A percentile compares a stretch with the other conserved stretches of the same genome.
These are phyloP conservation scores for Wallemia mellicola DNA, from an alignment of 1,284 basidiomycete genomes.

Conservation along the genomic window DNA sequence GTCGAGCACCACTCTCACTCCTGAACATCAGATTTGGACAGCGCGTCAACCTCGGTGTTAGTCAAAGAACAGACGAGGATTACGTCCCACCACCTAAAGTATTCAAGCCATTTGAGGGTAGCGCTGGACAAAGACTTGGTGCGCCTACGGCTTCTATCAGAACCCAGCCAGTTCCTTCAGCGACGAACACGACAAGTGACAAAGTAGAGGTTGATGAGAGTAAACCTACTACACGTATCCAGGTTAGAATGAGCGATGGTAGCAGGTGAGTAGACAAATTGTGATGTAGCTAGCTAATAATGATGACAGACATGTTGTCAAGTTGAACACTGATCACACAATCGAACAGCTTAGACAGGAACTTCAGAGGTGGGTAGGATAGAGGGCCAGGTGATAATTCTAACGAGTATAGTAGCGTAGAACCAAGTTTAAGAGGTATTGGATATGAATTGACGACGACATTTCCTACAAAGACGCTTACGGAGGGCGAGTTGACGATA, in stretches of 20 bases:
- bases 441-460: background rate
- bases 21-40: constrained; percentile 51
- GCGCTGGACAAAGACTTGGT: constrained; percentile 19
- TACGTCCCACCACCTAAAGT: constrained; percentile 28
- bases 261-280: constrained; percentile 25
- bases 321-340: background rate
- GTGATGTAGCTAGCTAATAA: background rate
- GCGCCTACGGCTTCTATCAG: constrained; percentile 6
- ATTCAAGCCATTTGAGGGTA: constrained; percentile 32
- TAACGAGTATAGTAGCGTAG: background rate
- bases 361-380: background rate
- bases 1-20: constrained; percentile 48
- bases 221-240: constrained; percentile 63
- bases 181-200: constrained; percentile 9
- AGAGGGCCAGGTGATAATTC: background rate
- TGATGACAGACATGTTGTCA: background rate
- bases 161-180: constrained; percentile 26
- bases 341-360: background rate
- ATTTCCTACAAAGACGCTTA: background rate
- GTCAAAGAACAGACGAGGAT: constrained; percentile 39
- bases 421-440: background rate
- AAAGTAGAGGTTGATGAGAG: constrained; percentile 44
- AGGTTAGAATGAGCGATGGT: constrained; percentile 68
- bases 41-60: constrained; percentile 56
- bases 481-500: background rate